Evolutionary conservation across 768 basidiomycete genomes (phyloP).

Genomic region (Pisolithus microcarpus): DNA sequence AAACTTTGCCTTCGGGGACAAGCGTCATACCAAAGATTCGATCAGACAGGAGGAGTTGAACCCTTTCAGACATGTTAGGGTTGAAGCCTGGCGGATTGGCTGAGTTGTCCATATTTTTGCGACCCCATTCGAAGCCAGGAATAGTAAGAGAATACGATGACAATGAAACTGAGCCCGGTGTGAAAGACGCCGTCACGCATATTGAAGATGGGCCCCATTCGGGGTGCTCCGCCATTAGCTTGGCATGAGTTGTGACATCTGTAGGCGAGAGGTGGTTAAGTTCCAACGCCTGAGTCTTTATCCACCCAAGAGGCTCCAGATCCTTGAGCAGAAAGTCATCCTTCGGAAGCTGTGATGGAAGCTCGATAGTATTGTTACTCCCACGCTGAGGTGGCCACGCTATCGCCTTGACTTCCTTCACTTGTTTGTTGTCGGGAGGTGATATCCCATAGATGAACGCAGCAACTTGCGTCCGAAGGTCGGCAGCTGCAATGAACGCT

Average conservation of each 20-base stretch:
- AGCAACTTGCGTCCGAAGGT: slow-evolving; percentile 93
- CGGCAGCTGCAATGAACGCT: slow-evolving; percentile 87
- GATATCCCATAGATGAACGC: slow-evolving; percentile 90
- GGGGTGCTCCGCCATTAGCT: slow-evolving; percentile 93
- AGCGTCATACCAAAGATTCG: slow-evolving; percentile 94
- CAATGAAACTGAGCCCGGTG: slow-evolving; percentile 93
- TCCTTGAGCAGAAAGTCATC: slow-evolving; percentile 95
- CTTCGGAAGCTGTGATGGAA: slow-evolving; percentile 83
- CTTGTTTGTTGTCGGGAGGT: slow-evolving; percentile 93
- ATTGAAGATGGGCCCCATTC: slow-evolving; percentile 94
- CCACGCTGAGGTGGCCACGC: slow-evolving; percentile 98
- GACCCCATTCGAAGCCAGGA: slow-evolving; percentile 95
- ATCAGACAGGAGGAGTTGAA: slow-evolving; percentile 88
- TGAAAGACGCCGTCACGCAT: slow-evolving; percentile 92
- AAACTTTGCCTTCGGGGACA: slow-evolving; percentile 88
- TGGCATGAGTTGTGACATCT: slow-evolving; percentile 91
- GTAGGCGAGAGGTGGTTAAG: slow-evolving; percentile 86
- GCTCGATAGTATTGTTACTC: slow-evolving; percentile 88
- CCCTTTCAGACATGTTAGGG: slow-evolving; percentile 97
- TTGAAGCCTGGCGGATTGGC: slow-evolving; percentile 89
- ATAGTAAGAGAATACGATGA: slow-evolving; percentile 88
- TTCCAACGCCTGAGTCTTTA: slow-evolving; percentile 94
- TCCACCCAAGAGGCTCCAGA: slow-evolving; percentile 90
- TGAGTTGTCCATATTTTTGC: slow-evolving; percentile 85
- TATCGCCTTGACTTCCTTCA: slow-evolving; percentile 97